Evolutionary conservation across 495 filamentous ascomycete species (phyloP).

Genomic region (Alectoria sarmentosa): DNA sequence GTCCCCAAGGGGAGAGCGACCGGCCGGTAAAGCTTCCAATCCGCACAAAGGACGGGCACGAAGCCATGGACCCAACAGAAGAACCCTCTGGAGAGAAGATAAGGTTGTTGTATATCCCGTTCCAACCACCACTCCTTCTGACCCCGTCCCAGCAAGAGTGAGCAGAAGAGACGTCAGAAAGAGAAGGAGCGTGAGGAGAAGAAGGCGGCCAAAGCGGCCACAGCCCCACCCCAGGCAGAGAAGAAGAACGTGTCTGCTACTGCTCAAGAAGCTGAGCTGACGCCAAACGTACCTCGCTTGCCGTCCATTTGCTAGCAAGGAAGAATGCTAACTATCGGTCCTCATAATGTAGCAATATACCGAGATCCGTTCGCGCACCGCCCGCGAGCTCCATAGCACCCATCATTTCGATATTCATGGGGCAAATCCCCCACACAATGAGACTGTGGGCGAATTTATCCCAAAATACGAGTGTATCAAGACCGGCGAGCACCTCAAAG

Average conservation of each 20-base stretch:
- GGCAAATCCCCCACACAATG: conserved; percentile 79
- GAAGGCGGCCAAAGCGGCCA: conserved; percentile 80
- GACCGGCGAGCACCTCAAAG: conserved; percentile 75
- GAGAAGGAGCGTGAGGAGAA: conserved; percentile 74
- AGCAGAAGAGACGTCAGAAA: conserved; percentile 95
- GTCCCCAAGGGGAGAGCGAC: conserved; percentile 48
- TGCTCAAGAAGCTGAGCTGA: conserved; percentile 69
- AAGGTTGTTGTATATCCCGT: conserved; percentile 19
- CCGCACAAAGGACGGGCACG: conserved; percentile 39
- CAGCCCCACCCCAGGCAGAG: conserved; percentile 58
- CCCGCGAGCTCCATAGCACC: conserved; percentile 78
- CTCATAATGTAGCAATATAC: conserved; percentile 72
- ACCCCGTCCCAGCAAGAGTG: conserved; percentile 61
- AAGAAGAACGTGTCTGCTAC: conserved; percentile 61
- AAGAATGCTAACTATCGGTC: not conserved
- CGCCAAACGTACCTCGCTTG: conserved; percentile 62
- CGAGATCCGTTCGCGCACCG: conserved; percentile 78
- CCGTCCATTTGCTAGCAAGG: not conserved
- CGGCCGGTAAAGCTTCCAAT: conserved; percentile 57
- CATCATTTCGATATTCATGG: conserved; percentile 84
- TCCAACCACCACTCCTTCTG: not conserved
- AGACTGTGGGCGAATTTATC: conserved; percentile 69
- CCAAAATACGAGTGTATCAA: conserved; percentile 66
- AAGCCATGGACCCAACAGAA: conserved; percentile 42
- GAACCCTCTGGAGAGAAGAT: conserved; percentile 78